Conservation (phyloP, 106 monocot genomes). For the Narthecium ossifragum region DNA sequence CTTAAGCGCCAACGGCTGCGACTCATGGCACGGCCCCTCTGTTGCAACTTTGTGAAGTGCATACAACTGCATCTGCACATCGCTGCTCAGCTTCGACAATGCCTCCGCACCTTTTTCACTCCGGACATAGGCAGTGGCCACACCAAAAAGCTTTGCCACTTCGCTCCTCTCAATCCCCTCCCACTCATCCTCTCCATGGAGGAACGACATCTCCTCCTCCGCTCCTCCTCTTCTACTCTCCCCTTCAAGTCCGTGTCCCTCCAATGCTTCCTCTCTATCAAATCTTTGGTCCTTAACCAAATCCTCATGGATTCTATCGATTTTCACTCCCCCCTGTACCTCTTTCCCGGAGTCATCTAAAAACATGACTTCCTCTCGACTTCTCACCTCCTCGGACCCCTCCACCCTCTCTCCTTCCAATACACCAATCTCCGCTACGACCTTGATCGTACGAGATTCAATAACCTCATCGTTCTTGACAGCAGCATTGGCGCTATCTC, state of each 20-base stretch:
- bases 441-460: neutral
- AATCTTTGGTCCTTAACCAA: neutral
- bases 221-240: neutral
- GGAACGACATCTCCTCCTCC: conserved; percentile 14
- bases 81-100: conserved; percentile 36
- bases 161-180: conserved; percentile 76
- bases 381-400: neutral
- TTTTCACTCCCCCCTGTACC: neutral
- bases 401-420: neutral
- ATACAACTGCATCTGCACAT: conserved; percentile 51
- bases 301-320: neutral
- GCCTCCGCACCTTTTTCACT: conserved; percentile 19
- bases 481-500: neutral
- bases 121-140: conserved; percentile 29
- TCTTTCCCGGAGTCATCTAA: neutral
- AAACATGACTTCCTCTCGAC: neutral
- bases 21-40: conserved; percentile 69
- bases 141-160: conserved; percentile 39
- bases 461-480: neutral
- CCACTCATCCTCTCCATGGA: conserved; percentile 63
- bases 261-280: neutral
- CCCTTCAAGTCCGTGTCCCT: too few relatives aligned
- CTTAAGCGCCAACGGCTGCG: conserved; percentile 57
- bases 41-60: conserved; percentile 55
- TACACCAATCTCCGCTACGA: neutral